Percentiles rank a stretch among this genome's conserved stretches.
Evolutionary conservation across 2,329 filamentous ascomycete species (phyloP).

Genomic region (Sodiomyces alkalinus): DNA sequence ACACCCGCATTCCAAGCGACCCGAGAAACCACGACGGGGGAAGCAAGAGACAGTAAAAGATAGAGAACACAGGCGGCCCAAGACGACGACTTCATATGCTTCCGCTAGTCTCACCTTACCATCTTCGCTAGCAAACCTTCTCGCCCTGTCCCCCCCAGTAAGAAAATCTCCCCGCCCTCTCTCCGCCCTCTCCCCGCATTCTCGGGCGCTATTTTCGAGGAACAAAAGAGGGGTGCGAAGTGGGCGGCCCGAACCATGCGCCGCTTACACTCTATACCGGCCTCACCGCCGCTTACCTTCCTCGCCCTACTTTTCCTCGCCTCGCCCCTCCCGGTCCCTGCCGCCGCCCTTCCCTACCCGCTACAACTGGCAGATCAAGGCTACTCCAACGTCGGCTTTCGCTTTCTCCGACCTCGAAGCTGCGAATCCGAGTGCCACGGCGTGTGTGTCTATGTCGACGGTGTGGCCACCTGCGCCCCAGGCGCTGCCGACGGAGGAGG

Average conservation of each 20-base stretch:
- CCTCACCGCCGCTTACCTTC: not conserved
- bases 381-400: conserved; percentile 30
- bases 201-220: too few species aligned
- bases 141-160: too few species aligned
- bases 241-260: too few species aligned
- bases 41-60: too few species aligned
- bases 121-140: too few species aligned
- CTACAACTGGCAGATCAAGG: conserved; percentile 21
- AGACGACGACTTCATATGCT: too few species aligned
- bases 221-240: too few species aligned
- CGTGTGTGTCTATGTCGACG: conserved; percentile 34
- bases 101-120: too few species aligned
- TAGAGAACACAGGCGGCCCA: too few species aligned
- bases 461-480: conserved; percentile 33
- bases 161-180: not conserved
- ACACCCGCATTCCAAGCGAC: too few species aligned
- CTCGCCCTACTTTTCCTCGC: conserved; percentile 21
- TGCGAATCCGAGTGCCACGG: conserved; percentile 37
- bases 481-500: too few species aligned
- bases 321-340: conserved; percentile 14
- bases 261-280: not conserved
- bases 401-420: conserved; percentile 31
- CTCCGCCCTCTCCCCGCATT: not conserved
- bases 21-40: too few species aligned
- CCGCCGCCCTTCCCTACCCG: conserved; percentile 31